Evolutionary conservation across 169 alveolate species (phyloP), one percentile per base, ranked within the genome.

Genomic region (Cryptosporidium sp.): DNA sequence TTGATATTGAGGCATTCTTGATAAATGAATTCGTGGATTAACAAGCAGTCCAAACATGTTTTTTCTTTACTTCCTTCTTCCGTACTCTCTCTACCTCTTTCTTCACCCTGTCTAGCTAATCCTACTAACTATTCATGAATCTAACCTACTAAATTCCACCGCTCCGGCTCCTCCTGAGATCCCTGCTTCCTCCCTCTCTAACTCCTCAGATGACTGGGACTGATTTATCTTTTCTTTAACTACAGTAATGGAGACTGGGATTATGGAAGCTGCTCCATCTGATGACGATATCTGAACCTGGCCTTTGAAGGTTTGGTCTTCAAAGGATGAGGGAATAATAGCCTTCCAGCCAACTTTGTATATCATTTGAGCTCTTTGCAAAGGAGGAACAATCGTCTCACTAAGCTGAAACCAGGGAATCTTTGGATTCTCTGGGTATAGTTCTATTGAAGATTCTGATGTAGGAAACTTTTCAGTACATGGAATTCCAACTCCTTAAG

Each of bases 401-500:
- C 69, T 50, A 33, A 80, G 62, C 50, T 80, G 80, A 26, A 80
- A 80, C 89, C 89, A 80, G 8, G 89, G 89, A n/a, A 45, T n/a
- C 23, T 65, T 80, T 16, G 89, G 89, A 41, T 80, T 80, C 23
- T 65, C 75, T 12, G 89, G 89, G 21, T 61, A 31, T 8, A 80
- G 68, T 23, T 80, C 89, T 21, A 80, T 59, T 23, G 89, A 29
- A 7, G 80, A 80, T 23, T 80, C 80, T 2, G 89, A 65, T 23
- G 26, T 12, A 14, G 89, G 89, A 48, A 80, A 80, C 55, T 67
- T 59, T 3, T 80, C 67, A 14, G 80, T 61, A 37, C 89, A 80
- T 6, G 89, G 89, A 10, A 80, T 80, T 45, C 89, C 89, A 65
- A 80, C 68, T 62, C 89, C 89, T 80, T 62, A 43, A 75, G 50